Percentiles rank a stretch among this genome's conserved stretches.
Conservation (phyloP, 1,284 basidiomycete species). For the Tilletia caries region DNA sequence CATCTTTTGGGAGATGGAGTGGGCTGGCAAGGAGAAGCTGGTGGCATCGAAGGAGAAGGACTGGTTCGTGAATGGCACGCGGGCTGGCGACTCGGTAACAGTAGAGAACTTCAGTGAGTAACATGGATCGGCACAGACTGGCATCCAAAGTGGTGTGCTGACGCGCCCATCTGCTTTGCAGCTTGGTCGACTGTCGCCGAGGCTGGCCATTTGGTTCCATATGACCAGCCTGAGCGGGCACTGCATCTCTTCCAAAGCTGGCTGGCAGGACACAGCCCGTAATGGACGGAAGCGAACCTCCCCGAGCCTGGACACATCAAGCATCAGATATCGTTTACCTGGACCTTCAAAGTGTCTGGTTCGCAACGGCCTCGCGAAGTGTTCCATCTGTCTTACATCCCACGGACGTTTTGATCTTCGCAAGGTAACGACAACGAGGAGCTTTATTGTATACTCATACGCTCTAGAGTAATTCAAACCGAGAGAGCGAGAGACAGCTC, state of each 20-base stretch:
- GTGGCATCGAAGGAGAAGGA: background rate
- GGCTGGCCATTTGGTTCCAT: background rate
- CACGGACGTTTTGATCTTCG: no score
- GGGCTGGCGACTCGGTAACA: background rate
- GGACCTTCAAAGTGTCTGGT: no score
- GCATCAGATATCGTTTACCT: no score
- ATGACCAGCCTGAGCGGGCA: background rate
- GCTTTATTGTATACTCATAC: no score
- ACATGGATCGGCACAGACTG: background rate
- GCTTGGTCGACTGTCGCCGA: constrained; percentile 11
- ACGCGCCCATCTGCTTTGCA: background rate
- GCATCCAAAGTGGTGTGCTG: background rate
- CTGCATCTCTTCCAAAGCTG: background rate
- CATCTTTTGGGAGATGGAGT: constrained; percentile 9
- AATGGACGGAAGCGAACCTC: no score
- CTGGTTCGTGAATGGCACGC: constrained; percentile 3
- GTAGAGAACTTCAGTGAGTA: constrained; percentile 4
- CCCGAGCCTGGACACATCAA: no score
- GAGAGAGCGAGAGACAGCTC: no score
- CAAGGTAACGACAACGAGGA: no score
- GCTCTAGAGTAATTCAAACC: no score
- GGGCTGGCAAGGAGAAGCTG: background rate
- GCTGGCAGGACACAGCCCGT: background rate
- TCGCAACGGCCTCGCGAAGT: no score
- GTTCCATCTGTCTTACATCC: no score